These are phyloP conservation scores for Trichoderma hamatum DNA, from an alignment of 2,329 filamentous ascomycete genomes.

Conservation along the genomic window DNA sequence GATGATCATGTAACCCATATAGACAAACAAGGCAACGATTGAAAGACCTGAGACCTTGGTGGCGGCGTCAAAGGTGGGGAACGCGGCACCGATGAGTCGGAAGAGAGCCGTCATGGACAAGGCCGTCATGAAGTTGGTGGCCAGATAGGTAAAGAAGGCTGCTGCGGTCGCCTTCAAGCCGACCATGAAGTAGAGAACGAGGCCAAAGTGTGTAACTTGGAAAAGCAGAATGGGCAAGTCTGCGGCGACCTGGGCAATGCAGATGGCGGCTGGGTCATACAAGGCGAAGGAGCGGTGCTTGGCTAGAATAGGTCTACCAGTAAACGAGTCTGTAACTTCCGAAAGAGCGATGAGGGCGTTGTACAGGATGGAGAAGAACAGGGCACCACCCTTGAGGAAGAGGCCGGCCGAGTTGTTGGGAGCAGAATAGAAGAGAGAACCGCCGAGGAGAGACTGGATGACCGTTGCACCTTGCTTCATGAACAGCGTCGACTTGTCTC, in stretches of 20 bases:
- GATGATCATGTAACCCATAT: constrained; percentile 66
- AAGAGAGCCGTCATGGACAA: constrained; percentile 64
- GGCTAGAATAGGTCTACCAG: constrained; percentile 60
- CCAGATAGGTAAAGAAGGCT: constrained; percentile 65
- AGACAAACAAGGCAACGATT: constrained; percentile 59
- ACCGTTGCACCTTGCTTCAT: constrained; percentile 64
- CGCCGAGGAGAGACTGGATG: constrained; percentile 62
- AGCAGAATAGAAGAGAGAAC: constrained; percentile 69
- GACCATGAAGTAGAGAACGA: constrained; percentile 67
- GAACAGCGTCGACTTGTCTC: constrained; percentile 64
- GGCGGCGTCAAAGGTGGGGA: constrained; percentile 60
- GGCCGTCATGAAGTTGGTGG: constrained; percentile 53
- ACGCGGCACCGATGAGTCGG: constrained; percentile 57
- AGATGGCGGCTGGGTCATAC: constrained; percentile 61
- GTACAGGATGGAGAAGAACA: constrained; percentile 67
- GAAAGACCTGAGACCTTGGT: constrained; percentile 58
- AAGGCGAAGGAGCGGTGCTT: constrained; percentile 63
- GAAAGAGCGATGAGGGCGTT: constrained; percentile 65
- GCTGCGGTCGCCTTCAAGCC: constrained; percentile 54
- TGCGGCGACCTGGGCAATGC: constrained; percentile 59
- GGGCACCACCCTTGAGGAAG: constrained; percentile 64
- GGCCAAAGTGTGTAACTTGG: constrained; percentile 59
- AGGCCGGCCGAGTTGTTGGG: constrained; percentile 60
- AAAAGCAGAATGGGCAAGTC: constrained; percentile 60
- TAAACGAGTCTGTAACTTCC: constrained; percentile 67